phyloP scores from a whole-genome alignment of 345 rosid genomes.

The Citrus cavaleriei region DNA sequence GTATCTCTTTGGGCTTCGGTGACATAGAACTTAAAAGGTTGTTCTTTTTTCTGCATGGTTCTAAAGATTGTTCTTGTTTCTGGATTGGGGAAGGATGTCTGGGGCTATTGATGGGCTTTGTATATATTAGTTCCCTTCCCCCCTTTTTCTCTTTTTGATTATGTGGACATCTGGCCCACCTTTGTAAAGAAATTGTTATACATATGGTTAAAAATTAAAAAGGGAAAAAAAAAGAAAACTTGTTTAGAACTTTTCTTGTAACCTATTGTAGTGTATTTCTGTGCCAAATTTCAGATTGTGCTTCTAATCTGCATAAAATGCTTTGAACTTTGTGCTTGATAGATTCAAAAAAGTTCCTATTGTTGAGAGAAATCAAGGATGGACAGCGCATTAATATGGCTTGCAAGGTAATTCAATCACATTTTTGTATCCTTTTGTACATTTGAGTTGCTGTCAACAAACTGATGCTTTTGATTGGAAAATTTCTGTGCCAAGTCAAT shows the following conservation, averaged over 20 bases:
- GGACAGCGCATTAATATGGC: conserved; percentile 37
- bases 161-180: not conserved
- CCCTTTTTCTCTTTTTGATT: not conserved
- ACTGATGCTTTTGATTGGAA: not conserved
- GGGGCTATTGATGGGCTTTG: not conserved
- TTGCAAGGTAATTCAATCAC: conserved; percentile 46
- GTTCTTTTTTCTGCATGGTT: not conserved
- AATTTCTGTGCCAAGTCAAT: not conserved
- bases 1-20: not conserved
- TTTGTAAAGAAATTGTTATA: not conserved
- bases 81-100: not conserved
- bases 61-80: not conserved
- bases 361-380: conserved; percentile 61
- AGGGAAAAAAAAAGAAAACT: not conserved
- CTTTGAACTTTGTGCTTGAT: conserved; percentile 2
- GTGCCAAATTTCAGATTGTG: not conserved
- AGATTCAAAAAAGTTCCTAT: conserved; percentile 36
- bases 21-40: not conserved
- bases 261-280: not conserved
- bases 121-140: too few relatives aligned
- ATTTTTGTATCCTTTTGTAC: not conserved
- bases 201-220: not conserved
- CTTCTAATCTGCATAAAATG: not conserved
- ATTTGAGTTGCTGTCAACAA: not conserved
- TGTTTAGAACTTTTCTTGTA: not conserved